These are phyloP conservation scores for Trichoderma parareesei DNA, from an alignment of 495 filamentous ascomycete species.

Conservation along the genomic window DNA sequence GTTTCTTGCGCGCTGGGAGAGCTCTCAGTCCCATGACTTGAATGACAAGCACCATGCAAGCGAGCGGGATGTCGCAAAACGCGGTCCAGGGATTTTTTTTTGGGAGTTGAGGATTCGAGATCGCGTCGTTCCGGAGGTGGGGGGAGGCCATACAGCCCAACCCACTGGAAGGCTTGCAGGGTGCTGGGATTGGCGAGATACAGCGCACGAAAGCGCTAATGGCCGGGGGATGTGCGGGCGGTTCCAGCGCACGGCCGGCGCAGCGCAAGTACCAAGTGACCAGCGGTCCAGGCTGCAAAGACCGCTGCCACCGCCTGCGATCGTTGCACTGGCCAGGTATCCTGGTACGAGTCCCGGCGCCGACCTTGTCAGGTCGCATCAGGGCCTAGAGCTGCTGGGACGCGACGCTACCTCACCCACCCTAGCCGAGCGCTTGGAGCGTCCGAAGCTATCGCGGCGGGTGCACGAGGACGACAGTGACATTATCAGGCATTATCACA, in stretches of 20 bases:
- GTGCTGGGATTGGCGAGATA: not conserved
- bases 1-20: not conserved
- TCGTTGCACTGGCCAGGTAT: not conserved
- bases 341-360: not conserved
- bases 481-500: not conserved
- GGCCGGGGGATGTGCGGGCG: not conserved
- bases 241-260: too few relatives aligned
- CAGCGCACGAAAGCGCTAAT: not conserved
- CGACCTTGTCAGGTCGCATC: not conserved
- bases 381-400: not conserved
- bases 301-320: not conserved
- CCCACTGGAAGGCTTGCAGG: not conserved
- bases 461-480: not conserved
- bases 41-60: not conserved
- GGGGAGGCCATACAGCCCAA: not conserved
- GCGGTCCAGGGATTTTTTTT: slow-evolving; percentile 9
- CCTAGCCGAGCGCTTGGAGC: not conserved
- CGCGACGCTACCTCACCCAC: not conserved
- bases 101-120: not conserved
- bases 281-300: too few relatives aligned
- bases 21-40: slow-evolving; percentile 1
- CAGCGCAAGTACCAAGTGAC: too few relatives aligned
- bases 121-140: not conserved
- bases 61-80: slow-evolving; percentile 6
- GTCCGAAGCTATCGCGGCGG: not conserved